Percentiles rank a stretch among this genome's conserved stretches.
Conservation (phyloP, 306 rosid genomes). For the Benincasa hispida region DNA sequence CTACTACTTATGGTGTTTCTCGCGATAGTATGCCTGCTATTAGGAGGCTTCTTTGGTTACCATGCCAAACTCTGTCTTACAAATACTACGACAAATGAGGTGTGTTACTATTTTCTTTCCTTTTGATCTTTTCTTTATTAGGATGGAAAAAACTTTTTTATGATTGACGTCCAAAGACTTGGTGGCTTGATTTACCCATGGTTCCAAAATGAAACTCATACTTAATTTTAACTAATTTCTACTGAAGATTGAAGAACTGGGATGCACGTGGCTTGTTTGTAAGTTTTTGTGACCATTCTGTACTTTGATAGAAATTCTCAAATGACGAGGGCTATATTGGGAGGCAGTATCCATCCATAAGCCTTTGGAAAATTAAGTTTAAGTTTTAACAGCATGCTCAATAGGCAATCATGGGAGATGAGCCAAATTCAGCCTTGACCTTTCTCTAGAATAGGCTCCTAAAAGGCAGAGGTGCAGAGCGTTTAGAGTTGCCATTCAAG, state of each 20-base stretch:
- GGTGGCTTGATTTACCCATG: too few species aligned
- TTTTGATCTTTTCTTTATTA: background rate
- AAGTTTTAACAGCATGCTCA: background rate
- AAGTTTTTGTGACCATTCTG: background rate
- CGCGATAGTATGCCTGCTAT: conserved; percentile 52
- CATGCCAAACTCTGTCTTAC: conserved; percentile 82
- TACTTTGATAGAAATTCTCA: background rate
- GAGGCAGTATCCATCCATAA: background rate
- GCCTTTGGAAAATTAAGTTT: background rate
- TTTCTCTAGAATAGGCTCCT: background rate
- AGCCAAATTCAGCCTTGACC: background rate
- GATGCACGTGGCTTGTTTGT: background rate
- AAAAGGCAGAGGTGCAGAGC: background rate
- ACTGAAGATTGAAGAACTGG: background rate
- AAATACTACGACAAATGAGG: conserved; percentile 96
- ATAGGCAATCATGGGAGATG: background rate
- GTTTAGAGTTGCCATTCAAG: background rate
- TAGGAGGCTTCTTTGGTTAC: conserved; percentile 79
- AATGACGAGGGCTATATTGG: background rate
- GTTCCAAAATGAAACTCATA: too few species aligned
- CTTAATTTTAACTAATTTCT: too few species aligned
- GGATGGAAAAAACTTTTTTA: background rate
- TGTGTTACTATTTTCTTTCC: conserved; percentile 13
- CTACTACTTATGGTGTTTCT: conserved; percentile 74
- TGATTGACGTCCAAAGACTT: background rate